Conservation (phyloP, 352 stramenopile species). For the Thraustotheca clavata region DNA sequence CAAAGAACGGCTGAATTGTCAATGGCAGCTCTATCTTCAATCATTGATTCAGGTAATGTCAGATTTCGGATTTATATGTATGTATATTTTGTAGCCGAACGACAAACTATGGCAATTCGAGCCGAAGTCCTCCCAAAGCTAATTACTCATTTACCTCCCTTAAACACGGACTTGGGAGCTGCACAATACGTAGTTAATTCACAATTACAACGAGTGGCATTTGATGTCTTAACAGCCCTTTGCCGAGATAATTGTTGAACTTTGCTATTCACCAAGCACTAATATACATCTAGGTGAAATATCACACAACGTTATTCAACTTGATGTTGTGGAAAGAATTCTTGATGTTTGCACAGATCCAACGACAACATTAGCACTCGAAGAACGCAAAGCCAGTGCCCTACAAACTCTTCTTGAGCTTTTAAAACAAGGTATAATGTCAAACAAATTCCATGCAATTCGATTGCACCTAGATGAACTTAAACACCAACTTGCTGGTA, state of each 20-base stretch:
- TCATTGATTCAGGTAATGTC: slow-evolving; percentile 7
- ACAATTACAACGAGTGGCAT: slow-evolving; percentile 3
- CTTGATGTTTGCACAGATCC: slow-evolving; percentile 7
- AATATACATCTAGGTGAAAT: background rate
- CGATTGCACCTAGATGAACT: slow-evolving; percentile 2
- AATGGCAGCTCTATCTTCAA: background rate
- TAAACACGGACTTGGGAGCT: background rate
- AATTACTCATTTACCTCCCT: background rate
- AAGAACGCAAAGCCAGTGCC: slow-evolving; percentile 16
- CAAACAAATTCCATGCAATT: background rate
- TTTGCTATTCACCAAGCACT: background rate
- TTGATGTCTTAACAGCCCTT: slow-evolving; percentile 9
- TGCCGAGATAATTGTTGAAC: slow-evolving; percentile 7
- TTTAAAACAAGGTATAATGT: slow-evolving; percentile 7
- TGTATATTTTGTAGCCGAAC: background rate
- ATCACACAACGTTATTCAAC: background rate
- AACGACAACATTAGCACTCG: background rate
- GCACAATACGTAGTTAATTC: background rate
- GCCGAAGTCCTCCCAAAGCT: background rate
- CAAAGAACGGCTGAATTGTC: slow-evolving; percentile 10
- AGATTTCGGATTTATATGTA: background rate
- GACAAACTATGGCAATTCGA: slow-evolving; percentile 12
- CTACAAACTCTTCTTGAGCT: slow-evolving; percentile 8
- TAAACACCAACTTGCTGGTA: background rate
- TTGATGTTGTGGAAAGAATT: background rate